Evolutionary conservation across 148 eudicot species (phyloP), one percentile per base, ranked within the genome.

Genomic region (Spergularia bocconei): DNA sequence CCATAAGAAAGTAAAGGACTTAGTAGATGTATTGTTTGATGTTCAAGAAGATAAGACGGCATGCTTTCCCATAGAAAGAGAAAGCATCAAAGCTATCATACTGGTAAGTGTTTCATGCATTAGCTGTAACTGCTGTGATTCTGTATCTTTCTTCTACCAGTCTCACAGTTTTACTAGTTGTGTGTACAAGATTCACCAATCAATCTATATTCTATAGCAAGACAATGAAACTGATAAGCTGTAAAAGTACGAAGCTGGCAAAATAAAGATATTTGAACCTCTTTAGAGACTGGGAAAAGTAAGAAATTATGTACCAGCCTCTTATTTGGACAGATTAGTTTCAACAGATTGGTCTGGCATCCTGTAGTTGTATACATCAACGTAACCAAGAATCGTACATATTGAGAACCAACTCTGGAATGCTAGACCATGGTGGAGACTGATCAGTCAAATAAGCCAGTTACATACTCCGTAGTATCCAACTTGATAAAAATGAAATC

Each of bases 1-100:
- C 2, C 44, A 51, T 25, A 82, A 80, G 4, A 54, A 29, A 4
- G 52, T 21, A 38, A 84, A 84, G 56, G 90, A 87, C 57, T 83
- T 91, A 65, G 82, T 88, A 0, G 87, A 83, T 78, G 85, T 87
- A 23, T 79, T 91, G 79, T 80, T 91, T n/a, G 74, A 81, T 29
- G 71, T 86, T 69, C 84, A 83, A 51, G 76, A 70, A 59, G 84
- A 86, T 23, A 66, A 79, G 14, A 44, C 44, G 5, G 38, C 15
- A 16, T 80, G 89, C 0, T 66, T 75, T 60, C 67, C 85, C 2
- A 63, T 84, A 38, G 81, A 83, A 59, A 77, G 81, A 73, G 79
- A 75, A 63, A 75, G 82, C 47, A 78, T 85, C 81, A 87, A 87
- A 80, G 90, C 82, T 9, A 51, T 83, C 19, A 72, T 85, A 55